Conservation (phyloP, 352 stramenopile species). For the Globisporangium paddicum region DNA sequence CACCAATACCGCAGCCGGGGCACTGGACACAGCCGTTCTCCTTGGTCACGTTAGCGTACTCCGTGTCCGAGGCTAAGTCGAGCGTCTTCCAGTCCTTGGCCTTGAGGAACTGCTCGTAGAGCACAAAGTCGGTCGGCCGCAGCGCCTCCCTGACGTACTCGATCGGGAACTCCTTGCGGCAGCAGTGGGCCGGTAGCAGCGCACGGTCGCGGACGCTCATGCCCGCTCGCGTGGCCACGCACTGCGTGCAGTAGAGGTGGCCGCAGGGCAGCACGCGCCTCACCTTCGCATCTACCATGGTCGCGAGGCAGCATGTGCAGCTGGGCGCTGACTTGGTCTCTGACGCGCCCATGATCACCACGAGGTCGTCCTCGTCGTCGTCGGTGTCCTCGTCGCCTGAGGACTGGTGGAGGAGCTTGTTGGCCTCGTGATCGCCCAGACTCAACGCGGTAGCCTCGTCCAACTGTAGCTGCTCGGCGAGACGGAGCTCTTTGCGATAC, state of each 20-base stretch:
- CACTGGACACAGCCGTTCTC: slow-evolving; percentile 41
- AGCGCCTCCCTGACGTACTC: slow-evolving; percentile 12
- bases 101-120: slow-evolving; percentile 9
- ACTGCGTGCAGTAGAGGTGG: slow-evolving; percentile 61
- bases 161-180: slow-evolving; percentile 9
- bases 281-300: neutral
- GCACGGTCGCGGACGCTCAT: slow-evolving; percentile 55
- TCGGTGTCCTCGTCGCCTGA: neutral
- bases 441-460: slow-evolving; percentile 26
- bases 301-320: slow-evolving; percentile 10
- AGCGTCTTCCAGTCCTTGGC: slow-evolving; percentile 16
- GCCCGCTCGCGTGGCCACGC: slow-evolving; percentile 45
- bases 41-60: slow-evolving; percentile 42
- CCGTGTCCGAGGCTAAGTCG: slow-evolving; percentile 47
- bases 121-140: neutral
- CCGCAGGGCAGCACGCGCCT: slow-evolving; percentile 28
- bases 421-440: slow-evolving; percentile 12
- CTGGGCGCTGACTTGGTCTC: slow-evolving; percentile 8
- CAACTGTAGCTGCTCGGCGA: slow-evolving; percentile 11
- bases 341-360: neutral
- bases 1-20: slow-evolving; percentile 61
- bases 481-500: slow-evolving; percentile 14
- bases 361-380: slow-evolving; percentile 5
- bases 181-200: slow-evolving; percentile 17
- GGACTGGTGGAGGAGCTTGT: neutral